These are phyloP conservation scores for Melaleuca quinquenervia DNA, from an alignment of 345 rosid species.

Conservation along the genomic window DNA sequence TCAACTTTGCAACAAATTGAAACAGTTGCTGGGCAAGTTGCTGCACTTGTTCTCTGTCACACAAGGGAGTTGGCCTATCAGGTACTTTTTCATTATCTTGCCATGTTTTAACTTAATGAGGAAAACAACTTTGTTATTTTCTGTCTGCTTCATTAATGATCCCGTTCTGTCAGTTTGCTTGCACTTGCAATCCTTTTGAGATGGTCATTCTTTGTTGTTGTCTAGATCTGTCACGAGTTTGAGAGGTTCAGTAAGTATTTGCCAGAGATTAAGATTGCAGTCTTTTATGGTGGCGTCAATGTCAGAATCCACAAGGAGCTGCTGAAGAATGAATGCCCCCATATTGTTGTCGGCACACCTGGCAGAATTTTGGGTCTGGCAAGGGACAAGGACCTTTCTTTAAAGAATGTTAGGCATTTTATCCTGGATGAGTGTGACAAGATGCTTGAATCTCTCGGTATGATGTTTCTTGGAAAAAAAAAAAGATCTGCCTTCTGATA, in stretches of 20 bases:
- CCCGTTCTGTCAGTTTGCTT: background rate
- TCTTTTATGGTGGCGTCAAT: constrained; percentile 95
- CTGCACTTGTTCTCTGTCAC: constrained; percentile 87
- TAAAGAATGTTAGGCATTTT: constrained; percentile 99
- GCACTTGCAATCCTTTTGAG: background rate
- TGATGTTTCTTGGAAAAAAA: background rate
- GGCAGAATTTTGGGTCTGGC: constrained; percentile 86
- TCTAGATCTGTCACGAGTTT: constrained; percentile 90
- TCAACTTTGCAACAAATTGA: constrained; percentile 92
- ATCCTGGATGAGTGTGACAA: constrained; percentile 99
- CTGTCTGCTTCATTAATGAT: background rate
- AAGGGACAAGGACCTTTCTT: constrained; percentile 87
- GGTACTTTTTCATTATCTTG: constrained; percentile 21
- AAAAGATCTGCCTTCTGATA: background rate
- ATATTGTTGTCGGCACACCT: constrained; percentile 97
- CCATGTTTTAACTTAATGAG: background rate
- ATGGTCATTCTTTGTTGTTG: background rate
- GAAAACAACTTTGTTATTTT: background rate
- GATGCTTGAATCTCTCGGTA: constrained; percentile 99
- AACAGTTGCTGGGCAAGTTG: constrained; percentile 82
- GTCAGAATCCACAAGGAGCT: constrained; percentile 82
- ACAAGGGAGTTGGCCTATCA: constrained; percentile 98
- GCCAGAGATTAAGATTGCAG: constrained; percentile 84
- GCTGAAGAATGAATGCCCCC: constrained; percentile 97
- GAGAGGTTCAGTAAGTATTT: constrained; percentile 94